Evolutionary conservation across 192 early-diverging fungal species (phyloP).

Genomic region (Coemansia pectinata): DNA sequence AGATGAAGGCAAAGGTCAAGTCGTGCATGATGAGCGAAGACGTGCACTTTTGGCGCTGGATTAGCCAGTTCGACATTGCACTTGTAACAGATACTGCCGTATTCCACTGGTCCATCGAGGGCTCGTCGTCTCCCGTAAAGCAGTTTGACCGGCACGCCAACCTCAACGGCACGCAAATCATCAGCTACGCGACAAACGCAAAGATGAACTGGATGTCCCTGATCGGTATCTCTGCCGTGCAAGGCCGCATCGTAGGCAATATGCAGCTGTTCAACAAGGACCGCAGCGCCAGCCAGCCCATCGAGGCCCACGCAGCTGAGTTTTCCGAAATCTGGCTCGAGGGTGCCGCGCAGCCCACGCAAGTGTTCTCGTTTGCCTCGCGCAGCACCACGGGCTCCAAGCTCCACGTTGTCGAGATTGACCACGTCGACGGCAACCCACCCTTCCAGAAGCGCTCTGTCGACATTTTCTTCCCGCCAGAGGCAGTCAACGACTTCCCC

Average conservation of each 20-base stretch:
- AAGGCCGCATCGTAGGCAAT: conserved; percentile 88
- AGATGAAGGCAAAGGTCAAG: conserved; percentile 94
- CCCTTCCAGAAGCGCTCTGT: conserved; percentile 86
- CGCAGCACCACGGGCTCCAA: conserved; percentile 80
- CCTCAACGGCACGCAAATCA: conserved; percentile 87
- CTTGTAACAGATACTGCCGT: conserved; percentile 86
- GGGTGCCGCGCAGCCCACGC: conserved; percentile 71
- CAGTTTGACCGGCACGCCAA: conserved; percentile 91
- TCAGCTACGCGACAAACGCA: conserved; percentile 90
- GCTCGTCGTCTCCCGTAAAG: conserved; percentile 79
- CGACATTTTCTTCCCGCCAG: conserved; percentile 96
- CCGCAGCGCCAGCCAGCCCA: conserved; percentile 85
- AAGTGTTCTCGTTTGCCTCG: conserved; percentile 92
- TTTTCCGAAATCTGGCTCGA: conserved; percentile 91
- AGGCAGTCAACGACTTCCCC: conserved; percentile 93
- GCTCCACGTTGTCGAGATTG: conserved; percentile 96
- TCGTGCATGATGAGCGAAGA: conserved; percentile 87
- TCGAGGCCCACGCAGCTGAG: conserved; percentile 95
- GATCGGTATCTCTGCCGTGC: conserved; percentile 89
- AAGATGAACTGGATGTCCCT: conserved; percentile 95
- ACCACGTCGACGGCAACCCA: conserved; percentile 91
- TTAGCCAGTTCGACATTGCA: conserved; percentile 79
- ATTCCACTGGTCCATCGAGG: conserved; percentile 98
- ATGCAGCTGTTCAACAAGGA: conserved; percentile 98
- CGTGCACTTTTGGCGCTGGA: conserved; percentile 96